phyloP scores from a whole-genome alignment of 1,284 basidiomycete genomes.

The Pseudozyma sp. region DNA sequence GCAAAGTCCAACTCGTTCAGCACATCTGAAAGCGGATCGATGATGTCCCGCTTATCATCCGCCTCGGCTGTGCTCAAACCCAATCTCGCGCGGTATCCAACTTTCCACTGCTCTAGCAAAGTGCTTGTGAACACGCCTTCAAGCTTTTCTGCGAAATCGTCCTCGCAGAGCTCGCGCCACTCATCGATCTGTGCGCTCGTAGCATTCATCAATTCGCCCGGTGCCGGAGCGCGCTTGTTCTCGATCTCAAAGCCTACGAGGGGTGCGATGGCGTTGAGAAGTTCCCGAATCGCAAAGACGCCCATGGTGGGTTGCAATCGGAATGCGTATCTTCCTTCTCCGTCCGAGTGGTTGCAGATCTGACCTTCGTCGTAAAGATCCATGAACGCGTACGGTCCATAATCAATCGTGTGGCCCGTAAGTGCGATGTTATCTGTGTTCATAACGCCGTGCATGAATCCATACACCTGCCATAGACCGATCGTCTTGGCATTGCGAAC shows the following conservation, averaged over 20 bases:
- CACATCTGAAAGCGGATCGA: constrained; percentile 35
- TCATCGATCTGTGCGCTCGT: constrained; percentile 38
- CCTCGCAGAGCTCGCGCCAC: constrained; percentile 47
- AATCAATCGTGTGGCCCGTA: constrained; percentile 88
- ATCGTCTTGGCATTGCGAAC: constrained; percentile 88
- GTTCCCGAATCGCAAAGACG: constrained; percentile 47
- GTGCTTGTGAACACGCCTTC: constrained; percentile 47
- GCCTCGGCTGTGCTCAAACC: constrained; percentile 36
- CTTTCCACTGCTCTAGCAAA: constrained; percentile 56
- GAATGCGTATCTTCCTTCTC: constrained; percentile 86
- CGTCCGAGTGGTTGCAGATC: constrained; percentile 94
- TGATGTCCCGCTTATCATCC: constrained; percentile 37
- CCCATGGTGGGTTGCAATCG: constrained; percentile 72
- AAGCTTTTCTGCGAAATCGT: constrained; percentile 44
- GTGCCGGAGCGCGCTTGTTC: constrained; percentile 66
- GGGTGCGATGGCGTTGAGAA: constrained; percentile 40
- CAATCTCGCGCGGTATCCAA: constrained; percentile 47
- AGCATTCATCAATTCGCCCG: constrained; percentile 51
- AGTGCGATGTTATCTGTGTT: constrained; percentile 87
- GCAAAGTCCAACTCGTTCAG: constrained; percentile 56
- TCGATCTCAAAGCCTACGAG: constrained; percentile 54
- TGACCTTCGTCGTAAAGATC: constrained; percentile 76
- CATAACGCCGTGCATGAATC: constrained; percentile 76
- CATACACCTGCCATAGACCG: constrained; percentile 83
- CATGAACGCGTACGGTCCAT: constrained; percentile 90